Evolutionary conservation across 495 filamentous ascomycete genomes (phyloP), one percentile per base, ranked within the genome.

Genomic region (Chaetomium cochliodes): DNA sequence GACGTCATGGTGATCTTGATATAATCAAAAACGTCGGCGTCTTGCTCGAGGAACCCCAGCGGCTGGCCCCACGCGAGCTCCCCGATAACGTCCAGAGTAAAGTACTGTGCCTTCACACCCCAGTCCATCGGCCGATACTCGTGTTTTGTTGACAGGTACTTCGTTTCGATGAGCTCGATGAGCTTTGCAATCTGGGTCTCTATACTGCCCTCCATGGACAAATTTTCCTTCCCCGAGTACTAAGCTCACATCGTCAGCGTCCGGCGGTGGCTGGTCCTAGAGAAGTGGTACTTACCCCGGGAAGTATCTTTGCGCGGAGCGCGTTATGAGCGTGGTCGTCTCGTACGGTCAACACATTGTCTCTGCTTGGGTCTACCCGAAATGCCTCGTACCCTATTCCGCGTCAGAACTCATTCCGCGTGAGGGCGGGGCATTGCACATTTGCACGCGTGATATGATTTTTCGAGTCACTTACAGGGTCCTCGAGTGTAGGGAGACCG

Each of bases 61-160:
- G 73, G 49, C 51, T 71, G 56, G 15, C 75, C 74, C 57, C 73
- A 75, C 7, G 66, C 60, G 13, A 69, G 9, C 0, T 58, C 39
- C 37, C 41, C 61, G 58, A 90, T 87, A 6, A 87, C 80, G 68
- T 90, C 88, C 66, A 88, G 83, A n/a, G 84, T 86, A 68, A 87
- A 82, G 59, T 67, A 76, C 53, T 71, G 64, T 64, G 79, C 79
- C 80, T 82, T 86, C 71, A 77, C 75, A 70, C 69, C 70, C 46
- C 72, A 70, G 16, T 87, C 85, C 76, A 87, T 83, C 16, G 76
- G 77, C 62, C 62, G 53, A 39, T 55, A 66, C 12, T 77, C 64
- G n/a, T 79, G 83, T 33, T 81, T 73, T 58, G 78, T 84, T 55
- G 77, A 78, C 61, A 87, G 77, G 66, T 81, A 84, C 63, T 85